These are phyloP conservation scores for Phytopythium mirpurense DNA, from an alignment of 352 stramenopile genomes.

Conservation along the genomic window DNA sequence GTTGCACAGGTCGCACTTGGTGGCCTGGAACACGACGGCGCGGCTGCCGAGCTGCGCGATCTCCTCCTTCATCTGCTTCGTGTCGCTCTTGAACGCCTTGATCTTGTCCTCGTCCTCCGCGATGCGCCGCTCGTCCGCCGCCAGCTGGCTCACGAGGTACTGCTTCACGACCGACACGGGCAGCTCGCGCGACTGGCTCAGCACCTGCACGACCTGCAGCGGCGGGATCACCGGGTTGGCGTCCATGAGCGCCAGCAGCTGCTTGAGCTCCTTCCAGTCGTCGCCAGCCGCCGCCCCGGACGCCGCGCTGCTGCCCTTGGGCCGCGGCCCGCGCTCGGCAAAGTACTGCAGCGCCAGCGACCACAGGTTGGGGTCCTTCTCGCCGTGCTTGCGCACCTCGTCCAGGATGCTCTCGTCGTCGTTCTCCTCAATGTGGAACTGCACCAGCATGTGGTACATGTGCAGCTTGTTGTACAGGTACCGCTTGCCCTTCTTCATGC, in stretches of 20 bases:
- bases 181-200: conserved; percentile 78
- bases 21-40: conserved; percentile 87
- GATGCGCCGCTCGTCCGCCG: conserved; percentile 75
- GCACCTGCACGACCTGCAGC: conserved; percentile 80
- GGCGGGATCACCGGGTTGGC: conserved; percentile 78
- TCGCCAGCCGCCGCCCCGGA: conserved; percentile 45
- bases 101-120: conserved; percentile 86
- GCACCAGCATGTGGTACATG: conserved; percentile 93
- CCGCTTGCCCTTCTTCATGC: conserved; percentile 90
- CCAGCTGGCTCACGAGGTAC: conserved; percentile 83
- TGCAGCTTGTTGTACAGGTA: conserved; percentile 93
- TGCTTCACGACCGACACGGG: conserved; percentile 80
- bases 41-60: conserved; percentile 78
- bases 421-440: conserved; percentile 92
- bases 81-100: conserved; percentile 81
- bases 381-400: conserved; percentile 85
- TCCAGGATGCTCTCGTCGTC: conserved; percentile 88
- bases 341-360: conserved; percentile 89
- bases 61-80: conserved; percentile 89
- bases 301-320: conserved; percentile 38
- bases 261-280: conserved; percentile 78
- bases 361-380: conserved; percentile 89
- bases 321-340: conserved; percentile 69
- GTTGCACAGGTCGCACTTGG: conserved; percentile 87
- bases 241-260: conserved; percentile 73